These are phyloP conservation scores for Aeschynomene evenia DNA, from an alignment of 306 rosid species.

Conservation along the genomic window DNA sequence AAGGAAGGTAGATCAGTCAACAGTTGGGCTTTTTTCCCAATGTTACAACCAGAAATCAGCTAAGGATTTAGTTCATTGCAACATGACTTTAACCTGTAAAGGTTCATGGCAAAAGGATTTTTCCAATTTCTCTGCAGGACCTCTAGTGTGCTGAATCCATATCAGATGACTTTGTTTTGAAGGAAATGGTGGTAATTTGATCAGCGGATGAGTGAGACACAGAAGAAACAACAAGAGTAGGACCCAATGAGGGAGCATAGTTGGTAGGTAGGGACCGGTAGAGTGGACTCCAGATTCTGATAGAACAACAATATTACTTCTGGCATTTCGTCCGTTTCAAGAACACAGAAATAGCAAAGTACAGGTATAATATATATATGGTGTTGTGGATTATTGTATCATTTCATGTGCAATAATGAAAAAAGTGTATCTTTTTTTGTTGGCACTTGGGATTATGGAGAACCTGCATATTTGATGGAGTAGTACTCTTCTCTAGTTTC, in stretches of 20 bases:
- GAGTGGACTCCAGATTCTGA: conserved; percentile 48
- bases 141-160: conserved; percentile 45
- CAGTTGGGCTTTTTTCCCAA: conserved; percentile 81
- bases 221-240: conserved; percentile 33
- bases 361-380: conserved; percentile 51
- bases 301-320: conserved; percentile 60
- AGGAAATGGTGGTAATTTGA: conserved; percentile 36
- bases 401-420: conserved; percentile 60
- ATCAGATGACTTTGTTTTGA: conserved; percentile 39
- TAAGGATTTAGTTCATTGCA: conserved; percentile 38
- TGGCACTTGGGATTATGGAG: conserved; percentile 22
- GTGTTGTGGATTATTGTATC: conserved; percentile 56
- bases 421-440: neutral
- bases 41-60: conserved; percentile 68
- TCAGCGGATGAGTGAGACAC: conserved; percentile 31
- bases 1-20: conserved; percentile 62
- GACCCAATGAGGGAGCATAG: conserved; percentile 44
- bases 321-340: conserved; percentile 45
- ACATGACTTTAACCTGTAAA: conserved; percentile 40
- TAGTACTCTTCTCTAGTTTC: conserved; percentile 9
- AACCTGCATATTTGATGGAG: conserved; percentile 29
- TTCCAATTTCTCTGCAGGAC: conserved; percentile 35
- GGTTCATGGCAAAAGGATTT: conserved; percentile 30
- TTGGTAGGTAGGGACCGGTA: conserved; percentile 59
- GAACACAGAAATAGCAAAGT: conserved; percentile 58